Percentiles rank a stretch among this genome's conserved stretches.
phyloP scores from a whole-genome alignment of 768 basidiomycete genomes.

The Phanerodontia chrysosporium region DNA sequence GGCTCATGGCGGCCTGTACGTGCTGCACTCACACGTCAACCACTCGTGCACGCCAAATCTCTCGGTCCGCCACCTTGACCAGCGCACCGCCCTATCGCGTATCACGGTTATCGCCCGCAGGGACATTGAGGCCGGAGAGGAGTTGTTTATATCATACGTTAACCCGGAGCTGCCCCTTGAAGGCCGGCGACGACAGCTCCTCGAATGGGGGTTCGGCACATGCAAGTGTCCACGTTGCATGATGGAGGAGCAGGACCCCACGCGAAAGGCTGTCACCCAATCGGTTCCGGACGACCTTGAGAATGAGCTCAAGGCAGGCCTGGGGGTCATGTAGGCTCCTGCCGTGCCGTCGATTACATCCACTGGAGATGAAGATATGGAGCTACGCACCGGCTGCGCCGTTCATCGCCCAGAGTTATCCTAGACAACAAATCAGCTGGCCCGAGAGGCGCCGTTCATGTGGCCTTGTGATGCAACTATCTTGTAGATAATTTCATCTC shows the following conservation, averaged over 20 bases:
- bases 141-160: constrained; percentile 76
- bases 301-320: constrained; percentile 57
- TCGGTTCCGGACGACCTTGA: constrained; percentile 36
- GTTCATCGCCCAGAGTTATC: background rate
- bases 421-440: background rate
- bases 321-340: constrained; percentile 42
- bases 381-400: background rate
- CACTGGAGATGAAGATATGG: background rate
- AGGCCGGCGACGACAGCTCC: constrained; percentile 47
- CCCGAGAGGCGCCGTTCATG: background rate
- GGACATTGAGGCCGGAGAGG: constrained; percentile 65
- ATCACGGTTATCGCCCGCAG: constrained; percentile 70
- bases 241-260: constrained; percentile 40
- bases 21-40: constrained; percentile 83
- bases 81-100: constrained; percentile 61
- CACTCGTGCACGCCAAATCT: constrained; percentile 80
- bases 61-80: constrained; percentile 74
- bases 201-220: constrained; percentile 71
- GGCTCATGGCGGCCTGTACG: constrained; percentile 82
- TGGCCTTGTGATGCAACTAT: background rate
- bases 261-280: constrained; percentile 22
- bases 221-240: constrained; percentile 70
- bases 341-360: background rate
- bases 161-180: constrained; percentile 49
- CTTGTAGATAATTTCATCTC: background rate